Evolutionary conservation across 2,329 filamentous ascomycete genomes (phyloP).

Genomic region (Shiraia sp.): DNA sequence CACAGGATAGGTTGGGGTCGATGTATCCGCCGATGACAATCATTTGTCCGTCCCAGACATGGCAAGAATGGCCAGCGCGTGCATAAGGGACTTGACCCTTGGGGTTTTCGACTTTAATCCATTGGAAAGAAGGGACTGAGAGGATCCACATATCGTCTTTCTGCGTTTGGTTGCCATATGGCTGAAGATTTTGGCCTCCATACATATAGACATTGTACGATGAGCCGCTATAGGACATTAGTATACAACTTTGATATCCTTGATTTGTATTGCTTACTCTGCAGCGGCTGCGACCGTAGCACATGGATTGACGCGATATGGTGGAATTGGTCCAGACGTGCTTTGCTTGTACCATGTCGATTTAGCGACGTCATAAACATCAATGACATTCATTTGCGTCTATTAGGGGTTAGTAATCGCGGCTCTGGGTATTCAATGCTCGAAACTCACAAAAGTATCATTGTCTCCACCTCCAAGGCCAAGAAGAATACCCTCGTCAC

Average conservation of each 20-base stretch:
- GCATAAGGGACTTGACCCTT: conserved; percentile 54
- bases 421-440: not conserved
- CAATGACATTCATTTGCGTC: conserved; percentile 71
- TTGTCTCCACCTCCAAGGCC: conserved; percentile 76
- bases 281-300: conserved; percentile 74
- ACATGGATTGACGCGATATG: conserved; percentile 67
- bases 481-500: conserved; percentile 73
- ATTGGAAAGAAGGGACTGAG: conserved; percentile 78
- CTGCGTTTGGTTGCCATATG: conserved; percentile 59
- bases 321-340: conserved; percentile 63
- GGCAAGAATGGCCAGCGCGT: conserved; percentile 74
- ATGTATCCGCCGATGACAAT: conserved; percentile 74
- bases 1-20: conserved; percentile 63
- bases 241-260: not conserved
- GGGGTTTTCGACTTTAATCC: conserved; percentile 66
- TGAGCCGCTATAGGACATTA: conserved; percentile 55
- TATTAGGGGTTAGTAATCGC: conserved; percentile 25
- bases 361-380: conserved; percentile 77
- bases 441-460: conserved; percentile 61
- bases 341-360: conserved; percentile 75
- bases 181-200: conserved; percentile 73
- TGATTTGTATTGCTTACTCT: conserved; percentile 48
- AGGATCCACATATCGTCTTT: conserved; percentile 80
- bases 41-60: conserved; percentile 81
- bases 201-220: conserved; percentile 80